phyloP scores from a whole-genome alignment of 1,139 yeast species.

The Yamadazyma trypodendri region DNA sequence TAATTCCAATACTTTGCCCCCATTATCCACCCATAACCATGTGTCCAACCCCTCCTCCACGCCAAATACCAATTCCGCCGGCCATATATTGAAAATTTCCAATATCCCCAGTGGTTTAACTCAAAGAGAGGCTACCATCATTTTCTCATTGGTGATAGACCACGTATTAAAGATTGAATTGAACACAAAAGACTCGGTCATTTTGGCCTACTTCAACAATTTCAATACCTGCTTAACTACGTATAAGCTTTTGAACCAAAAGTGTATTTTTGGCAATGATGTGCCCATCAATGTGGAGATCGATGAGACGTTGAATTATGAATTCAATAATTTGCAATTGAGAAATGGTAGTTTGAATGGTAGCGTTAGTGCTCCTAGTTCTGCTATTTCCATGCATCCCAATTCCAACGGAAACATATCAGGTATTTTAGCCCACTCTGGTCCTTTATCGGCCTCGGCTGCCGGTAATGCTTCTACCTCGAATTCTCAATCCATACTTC shows the following conservation, averaged over 20 bases:
- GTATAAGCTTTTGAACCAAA: slow-evolving; percentile 66
- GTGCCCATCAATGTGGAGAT: slow-evolving; percentile 51
- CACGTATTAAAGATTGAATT: slow-evolving; percentile 62
- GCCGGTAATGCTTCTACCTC: background rate
- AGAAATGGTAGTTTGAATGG: slow-evolving; percentile 17
- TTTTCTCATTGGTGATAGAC: slow-evolving; percentile 80
- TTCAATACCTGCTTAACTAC: slow-evolving; percentile 68
- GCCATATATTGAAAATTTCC: slow-evolving; percentile 30
- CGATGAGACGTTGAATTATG: slow-evolving; percentile 19
- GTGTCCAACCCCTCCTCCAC: slow-evolving; percentile 1
- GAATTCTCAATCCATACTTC: background rate
- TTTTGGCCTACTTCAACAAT: slow-evolving; percentile 66
- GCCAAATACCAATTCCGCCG: slow-evolving; percentile 3
- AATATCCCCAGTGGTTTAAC: slow-evolving; percentile 75
- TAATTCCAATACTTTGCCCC: slow-evolving; percentile 5
- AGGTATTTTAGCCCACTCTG: slow-evolving; percentile 2
- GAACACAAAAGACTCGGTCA: slow-evolving; percentile 22
- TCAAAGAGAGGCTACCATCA: slow-evolving; percentile 69
- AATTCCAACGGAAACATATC: slow-evolving; percentile 6
- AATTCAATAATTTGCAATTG: slow-evolving; percentile 32
- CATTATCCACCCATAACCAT: slow-evolving; percentile 2
- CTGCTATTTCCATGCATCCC: slow-evolving; percentile 6
- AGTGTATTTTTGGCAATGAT: slow-evolving; percentile 60
- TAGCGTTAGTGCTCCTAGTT: slow-evolving; percentile 16
- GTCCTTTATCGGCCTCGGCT: slow-evolving; percentile 4